These are phyloP conservation scores for Ganoderma lucidum DNA, from an alignment of 1,284 basidiomycete species.

Conservation along the genomic window DNA sequence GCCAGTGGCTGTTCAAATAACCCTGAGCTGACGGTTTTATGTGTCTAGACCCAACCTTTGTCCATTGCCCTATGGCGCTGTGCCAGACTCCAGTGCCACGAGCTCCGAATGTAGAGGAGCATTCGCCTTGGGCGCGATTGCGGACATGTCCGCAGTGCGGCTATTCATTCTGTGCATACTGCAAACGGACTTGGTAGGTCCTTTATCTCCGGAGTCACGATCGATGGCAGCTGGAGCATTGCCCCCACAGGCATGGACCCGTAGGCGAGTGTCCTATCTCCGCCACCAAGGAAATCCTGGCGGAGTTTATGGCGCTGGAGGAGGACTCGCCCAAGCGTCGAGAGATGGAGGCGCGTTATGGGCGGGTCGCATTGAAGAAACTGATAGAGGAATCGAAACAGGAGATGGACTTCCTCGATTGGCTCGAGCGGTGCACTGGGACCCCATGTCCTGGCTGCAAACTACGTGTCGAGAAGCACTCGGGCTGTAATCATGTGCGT, in stretches of 20 bases:
- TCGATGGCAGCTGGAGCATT: constrained; percentile 22
- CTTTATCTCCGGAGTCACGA: constrained; percentile 7
- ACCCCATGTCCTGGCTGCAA: constrained; percentile 76
- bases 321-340: constrained; percentile 57
- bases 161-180: constrained; percentile 79
- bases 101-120: constrained; percentile 55
- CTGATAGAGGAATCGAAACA: constrained; percentile 70
- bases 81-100: constrained; percentile 76
- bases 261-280: constrained; percentile 70
- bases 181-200: constrained; percentile 73
- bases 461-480: constrained; percentile 75
- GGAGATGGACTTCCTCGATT: constrained; percentile 70
- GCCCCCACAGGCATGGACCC: constrained; percentile 71
- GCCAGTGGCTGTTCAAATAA: not conserved
- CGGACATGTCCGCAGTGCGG: constrained; percentile 72
- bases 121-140: constrained; percentile 71
- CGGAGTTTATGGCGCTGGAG: constrained; percentile 64
- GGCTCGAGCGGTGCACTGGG: constrained; percentile 63
- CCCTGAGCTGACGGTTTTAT: constrained; percentile 12
- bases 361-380: constrained; percentile 59
- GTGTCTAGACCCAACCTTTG: constrained; percentile 70
- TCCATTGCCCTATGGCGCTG: constrained; percentile 76
- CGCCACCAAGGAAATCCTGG: constrained; percentile 64
- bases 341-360: constrained; percentile 68
- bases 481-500: constrained; percentile 81